Percentiles rank a stretch among this genome's conserved stretches.
Conservation (phyloP, 306 rosid species). For the Quercus variabilis region DNA sequence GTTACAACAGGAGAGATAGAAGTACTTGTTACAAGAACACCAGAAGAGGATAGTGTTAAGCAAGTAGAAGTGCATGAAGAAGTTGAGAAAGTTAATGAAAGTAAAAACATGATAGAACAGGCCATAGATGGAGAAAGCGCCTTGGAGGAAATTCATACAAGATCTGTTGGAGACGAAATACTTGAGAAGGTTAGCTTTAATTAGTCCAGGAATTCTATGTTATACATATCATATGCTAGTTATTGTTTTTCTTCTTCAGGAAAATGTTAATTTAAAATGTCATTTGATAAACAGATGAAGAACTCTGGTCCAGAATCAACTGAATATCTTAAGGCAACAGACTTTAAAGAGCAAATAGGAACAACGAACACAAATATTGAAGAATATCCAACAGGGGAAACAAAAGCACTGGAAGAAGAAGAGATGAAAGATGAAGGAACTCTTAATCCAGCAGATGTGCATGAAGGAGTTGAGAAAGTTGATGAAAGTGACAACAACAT, state of each 20-base stretch:
- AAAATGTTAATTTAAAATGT: too few relatives aligned
- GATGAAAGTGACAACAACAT: conserved; percentile 13
- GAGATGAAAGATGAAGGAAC: too few relatives aligned
- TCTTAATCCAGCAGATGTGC: neutral
- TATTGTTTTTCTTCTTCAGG: too few relatives aligned
- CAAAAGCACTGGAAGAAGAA: conserved; percentile 2
- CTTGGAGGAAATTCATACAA: neutral
- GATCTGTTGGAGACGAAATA: neutral
- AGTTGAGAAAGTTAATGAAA: neutral
- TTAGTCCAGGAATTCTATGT: too few relatives aligned
- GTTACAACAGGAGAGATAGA: neutral
- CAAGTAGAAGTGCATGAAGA: too few relatives aligned
- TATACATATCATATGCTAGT: too few relatives aligned
- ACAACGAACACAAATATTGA: neutral
- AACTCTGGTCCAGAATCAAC: neutral
- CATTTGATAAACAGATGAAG: conserved; percentile 2
- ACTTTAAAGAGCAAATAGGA: neutral
- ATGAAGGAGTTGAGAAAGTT: neutral
- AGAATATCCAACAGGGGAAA: neutral
- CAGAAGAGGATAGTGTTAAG: too few relatives aligned
- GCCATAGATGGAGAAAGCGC: neutral
- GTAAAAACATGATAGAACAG: neutral
- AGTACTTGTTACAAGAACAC: too few relatives aligned
- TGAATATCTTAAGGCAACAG: neutral
- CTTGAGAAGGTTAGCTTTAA: too few relatives aligned